These are phyloP conservation scores for Zygosaccharomyces gambellarensis DNA, from an alignment of 805 yeast genomes.

Conservation along the genomic window DNA sequence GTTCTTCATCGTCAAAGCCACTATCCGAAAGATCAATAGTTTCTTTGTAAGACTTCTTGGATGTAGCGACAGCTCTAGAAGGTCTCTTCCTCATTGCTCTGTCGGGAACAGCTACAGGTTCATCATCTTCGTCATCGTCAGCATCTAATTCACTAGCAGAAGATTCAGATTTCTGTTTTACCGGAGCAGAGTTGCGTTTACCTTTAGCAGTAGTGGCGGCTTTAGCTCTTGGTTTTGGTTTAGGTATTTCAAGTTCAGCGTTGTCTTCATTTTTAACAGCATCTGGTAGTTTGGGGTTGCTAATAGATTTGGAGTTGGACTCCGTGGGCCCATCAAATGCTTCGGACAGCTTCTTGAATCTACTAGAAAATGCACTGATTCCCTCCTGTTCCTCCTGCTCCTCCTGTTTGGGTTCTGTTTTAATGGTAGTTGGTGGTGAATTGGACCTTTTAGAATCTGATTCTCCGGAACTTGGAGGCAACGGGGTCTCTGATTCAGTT, in stretches of 20 bases:
- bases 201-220: constrained; percentile 1
- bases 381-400: constrained; percentile 11
- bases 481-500: constrained; percentile 15
- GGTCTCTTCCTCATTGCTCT: constrained; percentile 20
- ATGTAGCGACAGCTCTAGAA: constrained; percentile 17
- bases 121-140: constrained; percentile 16
- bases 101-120: constrained; percentile 7
- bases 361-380: constrained; percentile 30
- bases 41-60: constrained; percentile 18
- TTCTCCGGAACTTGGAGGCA: background rate
- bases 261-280: background rate
- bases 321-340: constrained; percentile 22
- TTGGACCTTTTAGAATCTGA: background rate
- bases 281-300: background rate
- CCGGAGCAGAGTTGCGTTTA: background rate
- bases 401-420: constrained; percentile 10
- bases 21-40: constrained; percentile 27
- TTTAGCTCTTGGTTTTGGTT: background rate
- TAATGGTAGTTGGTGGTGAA: constrained; percentile 6
- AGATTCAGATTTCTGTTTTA: background rate
- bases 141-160: background rate
- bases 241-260: background rate
- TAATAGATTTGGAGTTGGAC: constrained; percentile 5
- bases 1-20: constrained; percentile 24
- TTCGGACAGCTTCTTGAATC: constrained; percentile 31